These are phyloP conservation scores for Colletotrichum spaethianum DNA, from an alignment of 2,329 filamentous ascomycete genomes.

Conservation along the genomic window DNA sequence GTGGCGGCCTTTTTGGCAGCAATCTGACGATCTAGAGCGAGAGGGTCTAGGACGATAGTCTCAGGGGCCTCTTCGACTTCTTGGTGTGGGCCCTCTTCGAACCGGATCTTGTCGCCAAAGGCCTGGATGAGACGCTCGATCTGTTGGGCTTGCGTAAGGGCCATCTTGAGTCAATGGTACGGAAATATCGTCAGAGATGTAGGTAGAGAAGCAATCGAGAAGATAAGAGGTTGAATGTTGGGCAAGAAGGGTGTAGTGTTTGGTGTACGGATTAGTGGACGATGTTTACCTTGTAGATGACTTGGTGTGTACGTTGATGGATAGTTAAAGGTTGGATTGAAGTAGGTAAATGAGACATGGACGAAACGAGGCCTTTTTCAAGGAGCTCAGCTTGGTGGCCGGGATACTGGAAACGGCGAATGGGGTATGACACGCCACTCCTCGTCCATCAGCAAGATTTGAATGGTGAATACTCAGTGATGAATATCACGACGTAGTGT, in stretches of 20 bases:
- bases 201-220: too few species aligned
- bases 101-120: constrained; percentile 1
- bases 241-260: background rate
- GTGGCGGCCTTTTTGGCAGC: constrained; percentile 24
- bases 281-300: too few species aligned
- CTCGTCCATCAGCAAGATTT: background rate
- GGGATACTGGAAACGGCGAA: background rate
- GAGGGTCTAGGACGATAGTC: constrained; percentile 14
- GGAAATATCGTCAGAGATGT: too few species aligned
- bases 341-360: background rate
- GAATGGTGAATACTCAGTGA: background rate
- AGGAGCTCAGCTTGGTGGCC: background rate
- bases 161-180: background rate
- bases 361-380: background rate
- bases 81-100: constrained; percentile 12
- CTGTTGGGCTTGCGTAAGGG: background rate
- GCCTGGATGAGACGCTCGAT: constrained; percentile 11
- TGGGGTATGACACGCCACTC: background rate
- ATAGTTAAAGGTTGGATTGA: accelerated
- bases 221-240: background rate
- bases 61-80: constrained; percentile 7
- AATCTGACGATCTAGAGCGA: constrained; percentile 23
- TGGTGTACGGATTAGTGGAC: background rate
- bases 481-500: too few species aligned
- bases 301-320: background rate